A percentile compares a stretch with the other conserved stretches of the same genome.
Conservation (phyloP, 164 flowering plant species). For the Hamamelis virginiana region DNA sequence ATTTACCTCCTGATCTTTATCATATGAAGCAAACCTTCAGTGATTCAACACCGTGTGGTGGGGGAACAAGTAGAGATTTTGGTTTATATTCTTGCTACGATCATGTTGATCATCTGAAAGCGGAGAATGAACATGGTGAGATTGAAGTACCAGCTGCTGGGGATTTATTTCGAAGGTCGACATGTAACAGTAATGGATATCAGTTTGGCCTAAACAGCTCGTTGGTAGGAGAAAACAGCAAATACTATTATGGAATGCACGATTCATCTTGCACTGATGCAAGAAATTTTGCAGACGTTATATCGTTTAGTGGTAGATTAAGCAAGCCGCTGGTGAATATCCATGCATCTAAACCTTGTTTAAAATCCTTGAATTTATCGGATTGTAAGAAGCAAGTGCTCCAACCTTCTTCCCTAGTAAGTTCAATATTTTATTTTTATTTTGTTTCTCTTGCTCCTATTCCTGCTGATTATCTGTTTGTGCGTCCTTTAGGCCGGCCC, state of each 20-base stretch:
- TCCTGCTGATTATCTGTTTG: neutral
- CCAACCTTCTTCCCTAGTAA: constrained; percentile 31
- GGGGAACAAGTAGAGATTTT: constrained; percentile 5
- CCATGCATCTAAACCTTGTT: constrained; percentile 28
- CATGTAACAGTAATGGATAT: constrained; percentile 19
- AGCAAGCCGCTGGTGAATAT: constrained; percentile 33
- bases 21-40: constrained; percentile 17
- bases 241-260: constrained; percentile 20
- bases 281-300: constrained; percentile 35
- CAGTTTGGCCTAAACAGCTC: constrained; percentile 22
- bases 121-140: constrained; percentile 18
- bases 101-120: constrained; percentile 25
- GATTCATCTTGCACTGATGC: constrained; percentile 24
- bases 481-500: no score
- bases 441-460: neutral
- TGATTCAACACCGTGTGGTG: constrained; percentile 17
- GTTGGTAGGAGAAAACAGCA: constrained; percentile 20
- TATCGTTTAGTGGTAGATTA: constrained; percentile 26
- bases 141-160: constrained; percentile 18
- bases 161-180: constrained; percentile 17
- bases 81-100: constrained; percentile 29
- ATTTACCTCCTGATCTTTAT: constrained; percentile 4
- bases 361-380: constrained; percentile 25
- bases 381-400: constrained; percentile 38
- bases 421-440: neutral